These are phyloP conservation scores for Pholiota microspora DNA, from an alignment of 768 basidiomycete species.

Conservation along the genomic window DNA sequence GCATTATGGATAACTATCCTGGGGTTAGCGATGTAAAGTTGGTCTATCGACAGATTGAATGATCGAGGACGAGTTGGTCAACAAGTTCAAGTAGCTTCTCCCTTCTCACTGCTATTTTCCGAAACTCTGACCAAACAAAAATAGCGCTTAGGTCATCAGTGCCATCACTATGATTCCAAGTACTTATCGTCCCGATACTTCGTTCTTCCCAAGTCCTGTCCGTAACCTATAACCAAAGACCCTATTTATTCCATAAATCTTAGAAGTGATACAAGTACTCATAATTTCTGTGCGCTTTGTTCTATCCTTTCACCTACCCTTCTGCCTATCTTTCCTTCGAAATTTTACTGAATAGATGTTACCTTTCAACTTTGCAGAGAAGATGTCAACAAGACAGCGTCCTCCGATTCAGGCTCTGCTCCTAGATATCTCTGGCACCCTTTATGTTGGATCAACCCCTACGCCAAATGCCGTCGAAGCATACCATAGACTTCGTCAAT, in stretches of 20 bases:
- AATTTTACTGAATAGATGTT: background rate
- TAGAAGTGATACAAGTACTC: background rate
- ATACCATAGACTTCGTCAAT: constrained; percentile 32
- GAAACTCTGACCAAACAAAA: too few relatives aligned
- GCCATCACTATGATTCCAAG: too few relatives aligned
- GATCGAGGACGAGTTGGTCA: too few relatives aligned
- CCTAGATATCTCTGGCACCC: constrained; percentile 67
- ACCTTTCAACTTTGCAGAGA: background rate
- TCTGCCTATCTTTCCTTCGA: background rate
- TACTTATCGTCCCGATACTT: too few relatives aligned
- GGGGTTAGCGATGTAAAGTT: too few relatives aligned
- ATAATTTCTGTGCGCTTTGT: background rate
- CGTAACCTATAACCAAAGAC: too few relatives aligned
- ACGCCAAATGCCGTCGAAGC: constrained; percentile 49
- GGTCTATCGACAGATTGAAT: too few relatives aligned
- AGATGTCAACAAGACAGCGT: constrained; percentile 14
- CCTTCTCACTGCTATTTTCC: too few relatives aligned
- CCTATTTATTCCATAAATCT: too few relatives aligned
- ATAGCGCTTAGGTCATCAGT: too few relatives aligned
- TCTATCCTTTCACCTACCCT: background rate
- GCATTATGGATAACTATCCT: constrained; percentile 26
- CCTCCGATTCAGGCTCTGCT: constrained; percentile 50
- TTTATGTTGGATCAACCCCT: constrained; percentile 52
- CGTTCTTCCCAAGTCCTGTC: too few relatives aligned
- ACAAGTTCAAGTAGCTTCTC: too few relatives aligned